These are phyloP conservation scores for Cladorrhinum samala DNA, from an alignment of 495 filamentous ascomycete genomes.

Conservation along the genomic window DNA sequence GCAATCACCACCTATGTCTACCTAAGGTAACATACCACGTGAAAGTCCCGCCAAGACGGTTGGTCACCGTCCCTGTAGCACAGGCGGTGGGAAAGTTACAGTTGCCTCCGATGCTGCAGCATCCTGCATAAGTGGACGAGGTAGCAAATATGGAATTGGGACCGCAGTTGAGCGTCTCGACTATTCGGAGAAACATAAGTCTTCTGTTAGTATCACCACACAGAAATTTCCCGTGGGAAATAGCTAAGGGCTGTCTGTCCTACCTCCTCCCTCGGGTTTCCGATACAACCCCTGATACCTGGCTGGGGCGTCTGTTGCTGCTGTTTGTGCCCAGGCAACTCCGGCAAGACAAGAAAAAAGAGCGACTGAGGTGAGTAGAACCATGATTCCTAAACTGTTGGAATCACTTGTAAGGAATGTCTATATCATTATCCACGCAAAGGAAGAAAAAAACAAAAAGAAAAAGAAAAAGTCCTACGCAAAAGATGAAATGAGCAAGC, in stretches of 20 bases:
- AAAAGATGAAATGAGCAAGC: not conserved
- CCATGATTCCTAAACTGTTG: not conserved
- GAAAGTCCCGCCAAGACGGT: not conserved
- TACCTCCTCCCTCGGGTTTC: not conserved
- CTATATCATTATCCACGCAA: not conserved
- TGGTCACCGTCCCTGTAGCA: not conserved
- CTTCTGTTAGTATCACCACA: not conserved
- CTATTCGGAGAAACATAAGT: not conserved
- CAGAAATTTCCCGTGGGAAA: not conserved
- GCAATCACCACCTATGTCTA: too few species aligned
- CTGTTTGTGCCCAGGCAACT: not conserved
- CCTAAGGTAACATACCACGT: constrained; percentile 2
- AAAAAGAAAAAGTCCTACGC: not conserved
- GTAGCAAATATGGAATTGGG: constrained; percentile 1
- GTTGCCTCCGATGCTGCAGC: constrained; percentile 3
- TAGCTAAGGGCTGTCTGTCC: not conserved
- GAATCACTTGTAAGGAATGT: not conserved
- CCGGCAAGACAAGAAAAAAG: not conserved
- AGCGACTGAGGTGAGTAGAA: not conserved
- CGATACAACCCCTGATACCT: constrained; percentile 5
- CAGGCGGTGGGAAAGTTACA: constrained; percentile 8
- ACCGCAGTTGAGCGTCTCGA: constrained; percentile 1
- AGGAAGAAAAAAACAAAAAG: not conserved
- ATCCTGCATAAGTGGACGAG: not conserved
- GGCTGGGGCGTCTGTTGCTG: not conserved